Base-by-base conservation (phyloP, 805 yeast species). In the Yarrowia divulgata region DNA sequence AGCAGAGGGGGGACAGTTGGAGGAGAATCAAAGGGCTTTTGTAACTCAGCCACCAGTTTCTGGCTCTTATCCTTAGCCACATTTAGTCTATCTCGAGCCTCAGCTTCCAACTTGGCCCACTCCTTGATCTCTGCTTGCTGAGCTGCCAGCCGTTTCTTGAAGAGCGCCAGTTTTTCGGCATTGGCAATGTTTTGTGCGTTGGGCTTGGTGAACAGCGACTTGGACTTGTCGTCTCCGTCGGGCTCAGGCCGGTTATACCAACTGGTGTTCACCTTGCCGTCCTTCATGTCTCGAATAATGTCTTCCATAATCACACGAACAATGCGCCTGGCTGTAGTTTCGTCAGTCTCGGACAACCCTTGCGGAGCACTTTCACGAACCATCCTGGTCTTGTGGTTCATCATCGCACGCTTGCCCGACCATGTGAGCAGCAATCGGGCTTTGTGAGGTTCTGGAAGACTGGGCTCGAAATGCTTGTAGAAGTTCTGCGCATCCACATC, bases 351-450 rank as follows among this genome's bases (percentile, higher is more conserved):
- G 72, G 72, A 72, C 73, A 49, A 70, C 69, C 67, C 72, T 69
- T 46, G 72, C 70, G 71, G 55, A 60, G 70, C 46, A 78, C 80
- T 19, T 73, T 75, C 52, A 84, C 72, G 43, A 82, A 81, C 73
- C 88, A 81, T 70, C 85, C 85, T 40, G 86, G 81, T 71, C 90
- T 63, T 63, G 48, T 49, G 57, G 32, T 63, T 63, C 57, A 48
- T 13, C 55, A 48, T 37, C 9, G 68, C 45, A 4, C 68, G 68
- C 14, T 63, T 48, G 1, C 57, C 68, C 0, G 68, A 86, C 95
- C 94, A 90, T 2, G 85, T 80, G 58, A 90, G 75, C 35, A 90
- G 75, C 73, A 89, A 92, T 71, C 89, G 81, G 89, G 90, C 87
- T 71, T 87, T 82, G 73, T 88, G 89, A 1, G 93, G 92, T 63